Base-by-base conservation (phyloP, 2,329 filamentous ascomycete genomes). In the Zalaria sp. region DNA sequence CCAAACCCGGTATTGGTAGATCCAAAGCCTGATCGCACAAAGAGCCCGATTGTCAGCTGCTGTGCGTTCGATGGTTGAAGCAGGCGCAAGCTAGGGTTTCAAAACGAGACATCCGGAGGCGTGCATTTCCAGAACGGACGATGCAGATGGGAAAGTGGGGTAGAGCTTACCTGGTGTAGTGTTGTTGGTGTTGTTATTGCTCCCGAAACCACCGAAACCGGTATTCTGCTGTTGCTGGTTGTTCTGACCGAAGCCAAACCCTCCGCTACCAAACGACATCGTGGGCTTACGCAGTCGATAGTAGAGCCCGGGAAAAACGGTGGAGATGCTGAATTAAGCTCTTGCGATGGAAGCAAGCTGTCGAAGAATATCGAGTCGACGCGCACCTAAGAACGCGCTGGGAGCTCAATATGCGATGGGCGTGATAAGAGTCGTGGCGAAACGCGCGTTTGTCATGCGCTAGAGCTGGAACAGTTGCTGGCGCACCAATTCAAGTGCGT, bases 211-310 rank as follows among this genome's bases (percentile, higher is more conserved):
- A 25, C 65, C 65, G 48, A 78, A 78, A 3, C 65, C 64, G 47
- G 72, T 75, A 51, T 68, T 71, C 45, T 79, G 71, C n/a, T 86
- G 88, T 50, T 87, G 81, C 28, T 85, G 85, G 47, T 81, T 85
- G 37, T 75, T 73, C 61, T 88, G 93, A 31, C 87, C 91, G 57
- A 77, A 86, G 41, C 81, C 40, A 29, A 39, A 39, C 10, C 40
- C 40, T 11, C 40, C 34, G 36, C 40, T 37, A n/a, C 44, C 44
- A 38, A 46, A 46, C 25, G 46, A 46, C 46, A 48, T 48, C 32
- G 35, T 41, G 41, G 29, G 35, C 11, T 18, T 18, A 18, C 18
- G 18, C 18, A 18, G 18, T 18, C 18, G 18, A 18, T 18, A 18
- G 18, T 18, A 18, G 18, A 18, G 18, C 18, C 18, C 18, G 18